These are phyloP conservation scores for Colletotrichum liaoningense DNA, from an alignment of 2,329 filamentous ascomycete species.

Conservation along the genomic window DNA sequence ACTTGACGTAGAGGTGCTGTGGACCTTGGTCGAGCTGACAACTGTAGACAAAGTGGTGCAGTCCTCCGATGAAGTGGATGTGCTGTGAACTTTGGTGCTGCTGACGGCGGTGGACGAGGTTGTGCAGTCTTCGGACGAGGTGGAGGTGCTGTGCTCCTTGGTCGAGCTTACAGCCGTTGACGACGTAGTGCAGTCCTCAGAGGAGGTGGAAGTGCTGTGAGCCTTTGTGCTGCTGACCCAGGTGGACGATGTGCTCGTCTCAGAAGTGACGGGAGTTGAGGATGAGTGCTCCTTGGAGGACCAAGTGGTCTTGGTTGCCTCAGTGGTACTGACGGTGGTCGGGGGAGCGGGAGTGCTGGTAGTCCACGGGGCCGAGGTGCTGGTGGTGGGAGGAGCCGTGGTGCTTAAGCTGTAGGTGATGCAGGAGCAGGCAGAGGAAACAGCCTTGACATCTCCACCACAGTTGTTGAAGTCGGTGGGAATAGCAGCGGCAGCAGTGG, in stretches of 20 bases:
- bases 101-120: background rate
- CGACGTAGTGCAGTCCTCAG: background rate
- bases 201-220: background rate
- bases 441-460: slow-evolving; percentile 28
- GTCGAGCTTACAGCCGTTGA: background rate
- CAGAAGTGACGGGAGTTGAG: slow-evolving; percentile 1
- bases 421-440: slow-evolving; percentile 52
- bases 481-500: slow-evolving; percentile 42
- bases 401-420: slow-evolving; percentile 43
- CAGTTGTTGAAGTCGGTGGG: slow-evolving; percentile 48
- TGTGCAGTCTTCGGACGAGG: background rate
- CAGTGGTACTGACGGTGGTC: slow-evolving; percentile 9
- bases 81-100: slow-evolving; percentile 1
- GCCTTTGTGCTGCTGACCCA: slow-evolving; percentile 14
- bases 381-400: slow-evolving; percentile 18
- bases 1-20: background rate
- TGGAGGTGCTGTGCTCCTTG: background rate
- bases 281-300: slow-evolving; percentile 6
- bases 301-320: background rate
- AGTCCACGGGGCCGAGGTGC: background rate
- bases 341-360: slow-evolving; percentile 4
- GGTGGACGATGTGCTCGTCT: background rate
- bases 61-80: slow-evolving; percentile 1
- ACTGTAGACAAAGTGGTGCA: background rate
- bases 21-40: slow-evolving; percentile 1